phyloP scores from a whole-genome alignment of 306 rosid species.

The Pueraria montana region DNA sequence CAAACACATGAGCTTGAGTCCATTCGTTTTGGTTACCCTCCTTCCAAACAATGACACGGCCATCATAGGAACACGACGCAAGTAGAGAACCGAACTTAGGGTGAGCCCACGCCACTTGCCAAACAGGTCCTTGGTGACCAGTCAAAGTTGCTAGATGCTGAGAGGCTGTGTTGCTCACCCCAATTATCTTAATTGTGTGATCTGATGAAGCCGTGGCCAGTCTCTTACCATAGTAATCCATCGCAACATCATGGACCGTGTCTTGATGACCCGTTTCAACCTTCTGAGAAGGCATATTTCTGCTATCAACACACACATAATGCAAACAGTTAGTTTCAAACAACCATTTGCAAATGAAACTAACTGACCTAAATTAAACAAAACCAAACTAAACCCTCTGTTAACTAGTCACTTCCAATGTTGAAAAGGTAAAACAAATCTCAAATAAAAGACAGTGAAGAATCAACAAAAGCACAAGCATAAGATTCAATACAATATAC shows the following conservation, averaged over 20 bases:
- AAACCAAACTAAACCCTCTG: background rate
- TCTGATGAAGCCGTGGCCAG: conserved; percentile 88
- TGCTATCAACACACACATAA: conserved; percentile 39
- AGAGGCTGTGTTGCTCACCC: conserved; percentile 76
- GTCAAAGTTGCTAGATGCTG: conserved; percentile 80
- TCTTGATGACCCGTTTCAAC: conserved; percentile 90
- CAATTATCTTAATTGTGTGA: conserved; percentile 85
- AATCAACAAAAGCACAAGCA: conserved; percentile 14
- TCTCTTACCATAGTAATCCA: conserved; percentile 92
- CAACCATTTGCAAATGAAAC: conserved; percentile 23
- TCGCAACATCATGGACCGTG: conserved; percentile 75
- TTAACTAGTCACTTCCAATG: conserved; percentile 18
- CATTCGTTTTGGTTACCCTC: conserved; percentile 88
- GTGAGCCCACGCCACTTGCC: conserved; percentile 91
- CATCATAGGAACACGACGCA: conserved; percentile 84
- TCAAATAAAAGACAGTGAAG: conserved; percentile 3
- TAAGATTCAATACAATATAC: conserved; percentile 24
- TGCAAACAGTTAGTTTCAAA: conserved; percentile 25
- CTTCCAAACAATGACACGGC: conserved; percentile 82
- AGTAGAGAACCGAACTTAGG: conserved; percentile 83
- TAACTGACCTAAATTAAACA: background rate
- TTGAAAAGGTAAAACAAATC: background rate
- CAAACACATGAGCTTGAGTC: conserved; percentile 77
- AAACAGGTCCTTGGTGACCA: conserved; percentile 89
- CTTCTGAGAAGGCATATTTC: conserved; percentile 79